phyloP scores from a whole-genome alignment of 441 rosid species.

The Jatropha podagrica region DNA sequence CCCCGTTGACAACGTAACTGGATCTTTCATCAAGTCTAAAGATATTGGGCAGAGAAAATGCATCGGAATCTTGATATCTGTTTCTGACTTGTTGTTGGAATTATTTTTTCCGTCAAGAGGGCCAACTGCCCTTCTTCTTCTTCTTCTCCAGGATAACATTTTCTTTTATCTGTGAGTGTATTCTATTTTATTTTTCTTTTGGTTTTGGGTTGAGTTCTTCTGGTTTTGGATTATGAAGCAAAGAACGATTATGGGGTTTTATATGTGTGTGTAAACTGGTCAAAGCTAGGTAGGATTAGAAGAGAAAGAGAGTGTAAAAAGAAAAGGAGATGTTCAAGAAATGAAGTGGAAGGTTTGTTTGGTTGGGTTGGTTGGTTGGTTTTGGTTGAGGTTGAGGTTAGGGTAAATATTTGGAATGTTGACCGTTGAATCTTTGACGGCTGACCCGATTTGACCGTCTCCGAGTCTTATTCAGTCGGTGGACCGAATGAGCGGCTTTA shows the following conservation, averaged over 20 bases:
- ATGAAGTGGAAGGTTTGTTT: slow-evolving; percentile 2
- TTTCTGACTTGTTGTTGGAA: not conserved
- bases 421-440: slow-evolving; percentile 26
- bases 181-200: too few species aligned
- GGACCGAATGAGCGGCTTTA: not conserved
- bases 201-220: not conserved
- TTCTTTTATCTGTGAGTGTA: not conserved
- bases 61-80: slow-evolving; percentile 24
- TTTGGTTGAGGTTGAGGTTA: not conserved
- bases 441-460: not conserved
- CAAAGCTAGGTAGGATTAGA: not conserved
- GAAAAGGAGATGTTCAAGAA: not conserved
- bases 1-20: slow-evolving; percentile 30
- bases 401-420: slow-evolving; percentile 11
- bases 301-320: too few species aligned
- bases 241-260: not conserved
- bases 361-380: not conserved
- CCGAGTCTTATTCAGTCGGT: slow-evolving; percentile 14
- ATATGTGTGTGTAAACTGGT: not conserved
- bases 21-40: slow-evolving; percentile 39
- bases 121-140: not conserved
- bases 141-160: slow-evolving; percentile 19
- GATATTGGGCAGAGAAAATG: slow-evolving; percentile 38
- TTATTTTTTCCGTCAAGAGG: not conserved
- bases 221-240: not conserved